Percentiles rank a stretch among this genome's conserved stretches.
These are phyloP conservation scores for Neonectria faginata DNA, from an alignment of 2,329 filamentous ascomycete genomes.

Conservation along the genomic window DNA sequence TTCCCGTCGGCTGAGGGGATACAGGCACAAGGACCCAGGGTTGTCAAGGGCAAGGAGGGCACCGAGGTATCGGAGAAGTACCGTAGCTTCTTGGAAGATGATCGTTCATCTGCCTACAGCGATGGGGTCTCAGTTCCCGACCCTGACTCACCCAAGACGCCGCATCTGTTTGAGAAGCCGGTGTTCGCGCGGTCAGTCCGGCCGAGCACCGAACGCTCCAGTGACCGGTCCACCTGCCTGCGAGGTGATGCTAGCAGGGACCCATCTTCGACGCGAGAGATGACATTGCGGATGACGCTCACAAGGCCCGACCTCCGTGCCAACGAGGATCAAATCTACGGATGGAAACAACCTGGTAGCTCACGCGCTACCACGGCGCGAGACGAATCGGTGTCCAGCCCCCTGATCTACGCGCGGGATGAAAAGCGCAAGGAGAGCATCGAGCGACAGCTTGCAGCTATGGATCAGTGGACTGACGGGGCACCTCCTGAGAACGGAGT, in stretches of 20 bases:
- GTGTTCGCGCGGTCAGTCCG: constrained; percentile 46
- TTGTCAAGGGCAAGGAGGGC: constrained; percentile 40
- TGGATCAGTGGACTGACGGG: constrained; percentile 61
- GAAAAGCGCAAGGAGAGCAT: constrained; percentile 63
- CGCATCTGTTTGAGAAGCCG: constrained; percentile 59
- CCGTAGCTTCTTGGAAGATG: constrained; percentile 69
- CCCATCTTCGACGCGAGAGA: constrained; percentile 76
- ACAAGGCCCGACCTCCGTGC: constrained; percentile 88
- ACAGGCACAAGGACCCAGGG: constrained; percentile 47
- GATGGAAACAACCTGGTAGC: constrained; percentile 65
- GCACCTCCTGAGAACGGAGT: constrained; percentile 60
- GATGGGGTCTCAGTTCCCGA: constrained; percentile 67
- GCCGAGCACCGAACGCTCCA: constrained; percentile 42
- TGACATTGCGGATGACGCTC: constrained; percentile 96
- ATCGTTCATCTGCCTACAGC: constrained; percentile 66
- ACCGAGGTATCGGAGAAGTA: constrained; percentile 61
- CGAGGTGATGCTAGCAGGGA: constrained; percentile 61
- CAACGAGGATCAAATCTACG: constrained; percentile 77
- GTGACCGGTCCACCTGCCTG: constrained; percentile 5
- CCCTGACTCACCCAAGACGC: constrained; percentile 70
- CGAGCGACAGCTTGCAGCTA: constrained; percentile 64
- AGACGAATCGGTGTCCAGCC: constrained; percentile 47
- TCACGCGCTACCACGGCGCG: constrained; percentile 56
- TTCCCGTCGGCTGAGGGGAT: constrained; percentile 76
- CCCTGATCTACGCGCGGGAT: constrained; percentile 46